phyloP scores from a whole-genome alignment of 257 asterid genomes.

The Jacaranda mimosifolia region DNA sequence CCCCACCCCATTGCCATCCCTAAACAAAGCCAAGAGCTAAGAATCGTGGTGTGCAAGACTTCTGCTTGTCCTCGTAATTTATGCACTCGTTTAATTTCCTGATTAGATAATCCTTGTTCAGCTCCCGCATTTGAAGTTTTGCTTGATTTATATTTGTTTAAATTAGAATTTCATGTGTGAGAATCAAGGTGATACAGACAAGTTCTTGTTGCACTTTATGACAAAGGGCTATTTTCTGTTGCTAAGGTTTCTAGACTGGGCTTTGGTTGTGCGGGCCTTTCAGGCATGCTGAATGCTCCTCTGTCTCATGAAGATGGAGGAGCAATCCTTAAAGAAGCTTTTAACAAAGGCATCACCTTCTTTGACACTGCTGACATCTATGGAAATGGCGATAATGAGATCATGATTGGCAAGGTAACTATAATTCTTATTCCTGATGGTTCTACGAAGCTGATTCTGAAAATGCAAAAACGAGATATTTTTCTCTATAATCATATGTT shows the following conservation, averaged over 20 bases:
- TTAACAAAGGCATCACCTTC: conserved; percentile 54
- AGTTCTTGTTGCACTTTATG: neutral
- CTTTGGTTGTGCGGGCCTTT: conserved; percentile 62
- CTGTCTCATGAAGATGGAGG: conserved; percentile 58
- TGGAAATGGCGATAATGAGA: conserved; percentile 55
- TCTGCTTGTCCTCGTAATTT: too few relatives aligned
- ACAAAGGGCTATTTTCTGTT: neutral
- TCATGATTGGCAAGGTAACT: conserved; percentile 62
- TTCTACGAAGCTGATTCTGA: too few relatives aligned
- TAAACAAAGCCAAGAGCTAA: too few relatives aligned
- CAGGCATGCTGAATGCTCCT: conserved; percentile 58
- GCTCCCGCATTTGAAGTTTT: neutral
- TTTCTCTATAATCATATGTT: too few relatives aligned
- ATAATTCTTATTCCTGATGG: too few relatives aligned
- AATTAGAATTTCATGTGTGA: too few relatives aligned
- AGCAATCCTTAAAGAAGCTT: conserved; percentile 51
- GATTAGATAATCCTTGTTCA: neutral
- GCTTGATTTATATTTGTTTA: neutral
- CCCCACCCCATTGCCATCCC: too few relatives aligned
- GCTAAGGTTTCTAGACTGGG: conserved; percentile 60
- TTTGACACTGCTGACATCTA: conserved; percentile 61
- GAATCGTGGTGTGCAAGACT: too few relatives aligned
- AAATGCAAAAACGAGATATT: too few relatives aligned
- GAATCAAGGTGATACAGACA: too few relatives aligned
- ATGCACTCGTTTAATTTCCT: too few relatives aligned